Percentiles rank a stretch among this genome's conserved stretches.
Evolutionary conservation across 441 rosid genomes (phyloP).

Genomic region (Jatropha multifida): DNA sequence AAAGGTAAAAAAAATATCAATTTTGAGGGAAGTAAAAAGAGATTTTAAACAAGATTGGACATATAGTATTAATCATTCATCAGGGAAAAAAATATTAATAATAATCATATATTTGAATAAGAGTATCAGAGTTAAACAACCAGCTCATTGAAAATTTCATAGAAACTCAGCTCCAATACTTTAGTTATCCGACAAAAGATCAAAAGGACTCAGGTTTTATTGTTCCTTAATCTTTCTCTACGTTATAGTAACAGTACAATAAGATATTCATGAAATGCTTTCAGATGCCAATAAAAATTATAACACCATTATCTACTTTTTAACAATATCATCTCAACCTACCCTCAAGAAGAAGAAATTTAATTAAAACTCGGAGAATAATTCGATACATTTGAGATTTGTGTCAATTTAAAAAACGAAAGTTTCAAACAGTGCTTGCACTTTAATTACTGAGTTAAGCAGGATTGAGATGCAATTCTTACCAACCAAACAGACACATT

Average conservation of each 20-base stretch:
- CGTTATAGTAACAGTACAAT: background rate
- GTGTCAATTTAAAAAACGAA: background rate
- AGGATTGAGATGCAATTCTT: background rate
- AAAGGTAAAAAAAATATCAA: constrained; percentile 1
- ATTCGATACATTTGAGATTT: background rate
- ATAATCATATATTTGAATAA: background rate
- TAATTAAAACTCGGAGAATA: background rate
- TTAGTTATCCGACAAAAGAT: background rate
- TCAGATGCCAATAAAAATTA: background rate
- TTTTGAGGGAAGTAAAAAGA: constrained; percentile 1
- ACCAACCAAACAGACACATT: constrained; percentile 2
- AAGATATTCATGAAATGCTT: background rate
- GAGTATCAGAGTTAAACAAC: background rate
- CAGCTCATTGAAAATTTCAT: background rate
- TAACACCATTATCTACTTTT: background rate
- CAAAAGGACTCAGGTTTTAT: background rate
- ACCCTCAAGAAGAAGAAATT: background rate
- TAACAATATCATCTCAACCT: background rate
- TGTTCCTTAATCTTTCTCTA: background rate
- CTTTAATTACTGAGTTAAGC: background rate
- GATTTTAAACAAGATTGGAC: background rate
- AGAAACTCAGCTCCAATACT: background rate
- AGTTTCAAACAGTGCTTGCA: background rate
- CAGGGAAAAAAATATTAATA: background rate
- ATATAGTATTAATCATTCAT: background rate